These are phyloP conservation scores for Boletus edulis DNA, from an alignment of 768 basidiomycete species.

Conservation along the genomic window DNA sequence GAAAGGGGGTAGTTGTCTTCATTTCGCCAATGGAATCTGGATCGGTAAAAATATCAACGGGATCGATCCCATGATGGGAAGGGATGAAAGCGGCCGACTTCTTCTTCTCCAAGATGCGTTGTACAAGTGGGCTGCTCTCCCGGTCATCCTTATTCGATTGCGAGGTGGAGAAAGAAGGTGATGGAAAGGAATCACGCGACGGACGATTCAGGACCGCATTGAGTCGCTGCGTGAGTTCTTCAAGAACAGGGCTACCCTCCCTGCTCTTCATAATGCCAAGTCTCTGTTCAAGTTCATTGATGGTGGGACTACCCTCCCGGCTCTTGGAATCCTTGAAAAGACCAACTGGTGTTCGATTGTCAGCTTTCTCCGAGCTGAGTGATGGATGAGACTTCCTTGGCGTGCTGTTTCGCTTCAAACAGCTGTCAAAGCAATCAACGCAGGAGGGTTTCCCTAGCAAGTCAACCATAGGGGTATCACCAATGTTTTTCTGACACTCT, in stretches of 20 bases:
- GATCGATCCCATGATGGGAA: slow-evolving; percentile 4
- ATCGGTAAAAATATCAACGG: slow-evolving; percentile 1
- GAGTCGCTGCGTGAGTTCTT: slow-evolving; percentile 48
- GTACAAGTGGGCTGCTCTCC: slow-evolving; percentile 29
- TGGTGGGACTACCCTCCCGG: slow-evolving; percentile 55
- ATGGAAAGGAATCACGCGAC: slow-evolving; percentile 27
- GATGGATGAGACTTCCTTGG: slow-evolving; percentile 38
- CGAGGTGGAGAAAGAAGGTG: slow-evolving; percentile 25
- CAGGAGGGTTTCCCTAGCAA: slow-evolving; percentile 80
- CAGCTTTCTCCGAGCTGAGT: slow-evolving; percentile 24
- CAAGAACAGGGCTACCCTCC: slow-evolving; percentile 53
- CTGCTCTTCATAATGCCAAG: slow-evolving; percentile 54
- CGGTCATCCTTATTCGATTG: slow-evolving; percentile 13
- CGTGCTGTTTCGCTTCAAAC: slow-evolving; percentile 55
- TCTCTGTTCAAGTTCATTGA: slow-evolving; percentile 63
- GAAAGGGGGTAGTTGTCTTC: slow-evolving; percentile 9
- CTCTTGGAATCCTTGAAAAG: slow-evolving; percentile 41
- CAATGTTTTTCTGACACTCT: slow-evolving; percentile 70
- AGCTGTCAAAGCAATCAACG: slow-evolving; percentile 75
- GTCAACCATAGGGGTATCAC: slow-evolving; percentile 77
- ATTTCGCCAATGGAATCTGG: slow-evolving; percentile 10
- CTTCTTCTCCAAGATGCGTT: slow-evolving; percentile 22
- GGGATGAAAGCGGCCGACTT: slow-evolving; percentile 11
- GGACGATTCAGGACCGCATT: slow-evolving; percentile 39
- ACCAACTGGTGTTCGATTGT: slow-evolving; percentile 44